A percentile compares a stretch with the other conserved stretches of the same genome.
phyloP scores from a whole-genome alignment of 768 basidiomycete species.

The Cystofilobasidium bisporidii region DNA sequence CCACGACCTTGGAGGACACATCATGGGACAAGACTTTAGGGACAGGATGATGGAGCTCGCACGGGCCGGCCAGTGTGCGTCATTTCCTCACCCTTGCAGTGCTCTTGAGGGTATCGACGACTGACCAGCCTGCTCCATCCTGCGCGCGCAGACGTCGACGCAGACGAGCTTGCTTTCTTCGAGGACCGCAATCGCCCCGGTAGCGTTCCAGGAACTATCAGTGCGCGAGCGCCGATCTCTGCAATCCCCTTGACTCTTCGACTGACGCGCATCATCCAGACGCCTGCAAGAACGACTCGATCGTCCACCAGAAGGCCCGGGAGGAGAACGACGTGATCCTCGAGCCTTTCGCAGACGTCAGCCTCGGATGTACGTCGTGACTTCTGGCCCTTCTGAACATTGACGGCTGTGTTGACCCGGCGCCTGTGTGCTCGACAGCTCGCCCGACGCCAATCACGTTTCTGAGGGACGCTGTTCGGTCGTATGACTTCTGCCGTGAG shows the following conservation, averaged over 20 bases:
- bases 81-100: not conserved
- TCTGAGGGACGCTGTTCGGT: not conserved
- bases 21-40: constrained; percentile 15
- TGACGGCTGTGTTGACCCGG: too few relatives aligned
- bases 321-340: constrained; percentile 12
- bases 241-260: too few relatives aligned
- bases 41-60: constrained; percentile 6
- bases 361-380: not conserved
- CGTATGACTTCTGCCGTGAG: constrained; percentile 20
- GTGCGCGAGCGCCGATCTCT: too few relatives aligned
- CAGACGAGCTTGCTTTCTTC: not conserved
- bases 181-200: not conserved
- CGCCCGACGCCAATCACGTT: not conserved
- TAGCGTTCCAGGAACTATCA: not conserved
- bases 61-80: not conserved
- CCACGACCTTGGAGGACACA: constrained; percentile 16
- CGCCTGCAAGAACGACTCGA: constrained; percentile 2
- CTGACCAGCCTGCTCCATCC: too few relatives aligned
- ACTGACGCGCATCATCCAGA: not conserved
- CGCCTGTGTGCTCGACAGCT: not conserved
- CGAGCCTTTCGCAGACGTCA: not conserved
- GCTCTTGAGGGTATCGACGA: too few relatives aligned
- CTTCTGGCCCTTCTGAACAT: too few relatives aligned
- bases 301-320: not conserved
- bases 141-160: not conserved